Percentiles rank a stretch among this genome's conserved stretches.
phyloP scores from a whole-genome alignment of 1,284 basidiomycete species.

The Cutaneotrichosporon sp. region DNA sequence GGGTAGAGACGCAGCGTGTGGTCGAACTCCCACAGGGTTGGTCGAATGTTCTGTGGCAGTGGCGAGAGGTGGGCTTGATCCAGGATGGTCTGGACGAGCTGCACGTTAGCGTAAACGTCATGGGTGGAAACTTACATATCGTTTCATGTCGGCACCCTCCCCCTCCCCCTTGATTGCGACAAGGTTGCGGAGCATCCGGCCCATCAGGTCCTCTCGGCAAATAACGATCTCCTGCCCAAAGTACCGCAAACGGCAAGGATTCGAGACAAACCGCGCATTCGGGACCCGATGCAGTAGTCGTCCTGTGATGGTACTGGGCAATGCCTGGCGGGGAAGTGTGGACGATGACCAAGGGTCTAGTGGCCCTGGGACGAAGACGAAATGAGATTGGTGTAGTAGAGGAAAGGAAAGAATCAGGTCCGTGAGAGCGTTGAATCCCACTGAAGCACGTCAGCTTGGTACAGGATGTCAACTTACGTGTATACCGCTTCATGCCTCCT shows the following conservation, averaged over 20 bases:
- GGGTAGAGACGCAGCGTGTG: constrained; percentile 91
- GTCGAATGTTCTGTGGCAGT: constrained; percentile 73
- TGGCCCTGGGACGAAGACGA: constrained; percentile 91
- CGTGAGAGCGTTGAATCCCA: constrained; percentile 77
- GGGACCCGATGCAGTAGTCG: constrained; percentile 67
- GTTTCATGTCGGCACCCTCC: constrained; percentile 68
- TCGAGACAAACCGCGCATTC: constrained; percentile 74
- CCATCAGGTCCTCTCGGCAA: constrained; percentile 89
- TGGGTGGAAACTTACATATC: constrained; percentile 60
- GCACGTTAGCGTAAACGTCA: not conserved
- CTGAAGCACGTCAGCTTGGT: constrained; percentile 47
- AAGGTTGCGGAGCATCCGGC: constrained; percentile 85
- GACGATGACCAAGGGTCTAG: constrained; percentile 74
- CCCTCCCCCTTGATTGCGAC: constrained; percentile 74
- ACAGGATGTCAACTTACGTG: constrained; percentile 55
- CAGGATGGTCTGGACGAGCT: constrained; percentile 89
- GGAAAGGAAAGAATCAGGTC: constrained; percentile 79
- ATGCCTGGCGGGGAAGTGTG: constrained; percentile 69
- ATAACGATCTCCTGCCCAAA: constrained; percentile 95
- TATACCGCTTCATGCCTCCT: constrained; percentile 73
- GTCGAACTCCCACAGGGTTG: constrained; percentile 85
- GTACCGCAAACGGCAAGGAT: constrained; percentile 92
- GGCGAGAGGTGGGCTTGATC: constrained; percentile 90
- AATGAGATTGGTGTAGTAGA: constrained; percentile 73
- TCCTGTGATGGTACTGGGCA: constrained; percentile 67